These are phyloP conservation scores for Candida loeiensis DNA, from an alignment of 805 yeast species.

Conservation along the genomic window DNA sequence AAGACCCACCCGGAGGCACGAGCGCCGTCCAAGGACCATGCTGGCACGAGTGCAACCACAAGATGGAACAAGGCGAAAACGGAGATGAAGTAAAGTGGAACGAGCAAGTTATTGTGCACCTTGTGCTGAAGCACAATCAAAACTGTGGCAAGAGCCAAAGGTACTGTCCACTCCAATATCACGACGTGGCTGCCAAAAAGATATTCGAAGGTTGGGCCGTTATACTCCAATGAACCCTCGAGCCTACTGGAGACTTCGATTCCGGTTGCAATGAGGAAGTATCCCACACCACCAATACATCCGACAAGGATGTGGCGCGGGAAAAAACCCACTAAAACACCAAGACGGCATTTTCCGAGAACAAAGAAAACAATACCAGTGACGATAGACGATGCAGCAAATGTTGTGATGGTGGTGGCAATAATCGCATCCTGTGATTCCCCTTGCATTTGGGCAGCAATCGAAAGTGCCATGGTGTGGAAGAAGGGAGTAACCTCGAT, in stretches of 20 bases:
- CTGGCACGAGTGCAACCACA: conserved; percentile 61
- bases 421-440: conserved; percentile 52
- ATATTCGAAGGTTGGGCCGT: conserved; percentile 49
- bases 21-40: conserved; percentile 56
- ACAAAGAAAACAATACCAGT: conserved; percentile 80
- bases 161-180: conserved; percentile 59
- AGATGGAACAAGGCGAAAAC: conserved; percentile 71
- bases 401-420: conserved; percentile 84
- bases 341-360: conserved; percentile 76
- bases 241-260: conserved; percentile 84
- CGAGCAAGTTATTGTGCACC: conserved; percentile 60
- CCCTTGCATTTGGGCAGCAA: conserved; percentile 50
- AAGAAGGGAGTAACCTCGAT: conserved; percentile 98
- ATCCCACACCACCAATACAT: conserved; percentile 98
- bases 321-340: conserved; percentile 88
- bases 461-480: conserved; percentile 85
- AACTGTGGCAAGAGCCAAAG: conserved; percentile 58
- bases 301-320: conserved; percentile 96
- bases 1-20: conserved; percentile 86
- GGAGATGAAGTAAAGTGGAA: conserved; percentile 74
- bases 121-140: conserved; percentile 58
- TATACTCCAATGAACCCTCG: conserved; percentile 69
- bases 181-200: conserved; percentile 40
- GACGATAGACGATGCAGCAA: conserved; percentile 74
- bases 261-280: conserved; percentile 85